Base-by-base conservation (phyloP, 2,329 filamentous ascomycete genomes). In the Exophiala bonariae region DNA sequence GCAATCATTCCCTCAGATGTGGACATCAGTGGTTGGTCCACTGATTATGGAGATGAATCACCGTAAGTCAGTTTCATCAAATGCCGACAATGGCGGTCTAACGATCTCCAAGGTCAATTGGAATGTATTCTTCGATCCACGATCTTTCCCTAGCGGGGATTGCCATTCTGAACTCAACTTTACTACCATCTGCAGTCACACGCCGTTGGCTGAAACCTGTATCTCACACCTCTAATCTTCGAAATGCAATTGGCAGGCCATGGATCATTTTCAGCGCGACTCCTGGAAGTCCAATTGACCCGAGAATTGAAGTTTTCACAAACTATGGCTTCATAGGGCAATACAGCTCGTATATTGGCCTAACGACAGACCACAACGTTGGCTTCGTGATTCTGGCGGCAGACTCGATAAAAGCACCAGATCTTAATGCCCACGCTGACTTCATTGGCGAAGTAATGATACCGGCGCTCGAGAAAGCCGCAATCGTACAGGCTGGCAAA, bases 131-230 rank as follows among this genome's bases (percentile, higher is more conserved):
- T n/a, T 72, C 69, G 0, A 56, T 64, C 1, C 59, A 60, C 3
- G 74, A 76, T 59, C 60, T 76, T 42, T 65, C 67, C 0, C 55
- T 57, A 4, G 59, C 74, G n/a, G 71, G 71, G 13, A 67, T 66
- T 2, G 65, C 67, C 18, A 74, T 76, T 49, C 61, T 76, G 18
- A 58, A 59, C 9, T 67, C 64, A n/a, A 63, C 62, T 0, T 57
- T 75, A 1, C 53, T 75, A 1, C 49, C 64, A 0, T 56, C 63
- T 0, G 53, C 61, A 2, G 54, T 61, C 11, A 75, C 73, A 0
- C 64, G 69, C 11, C 62, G 70, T 18, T 76, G 73, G 73, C 59
- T 77, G 16, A 72, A 72, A 41, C 73, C 73, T 0, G 69, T 67
- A 0, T 63, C 71, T 3, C 67, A 70, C 26, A 47, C 44, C 11